Evolutionary conservation across 352 stramenopile species (phyloP).

Genomic region (Globisporangium canariense): DNA sequence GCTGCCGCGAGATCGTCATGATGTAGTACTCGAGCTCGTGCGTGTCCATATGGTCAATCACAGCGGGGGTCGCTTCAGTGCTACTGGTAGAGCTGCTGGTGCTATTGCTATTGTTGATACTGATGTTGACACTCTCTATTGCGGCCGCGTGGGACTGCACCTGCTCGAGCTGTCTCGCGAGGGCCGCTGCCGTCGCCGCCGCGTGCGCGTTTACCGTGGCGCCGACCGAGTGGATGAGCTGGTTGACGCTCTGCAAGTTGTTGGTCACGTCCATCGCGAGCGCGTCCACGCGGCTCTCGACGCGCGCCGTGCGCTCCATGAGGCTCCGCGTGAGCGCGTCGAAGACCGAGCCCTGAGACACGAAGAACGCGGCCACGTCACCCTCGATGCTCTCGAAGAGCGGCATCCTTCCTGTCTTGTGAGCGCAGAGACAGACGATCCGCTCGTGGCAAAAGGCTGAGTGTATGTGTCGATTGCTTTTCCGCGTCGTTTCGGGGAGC

Average conservation of each 20-base stretch:
- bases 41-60: constrained; percentile 15
- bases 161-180: constrained; percentile 8
- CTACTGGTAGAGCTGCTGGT: neutral
- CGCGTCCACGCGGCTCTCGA: constrained; percentile 45
- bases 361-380: constrained; percentile 62
- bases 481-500: neutral
- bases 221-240: constrained; percentile 26
- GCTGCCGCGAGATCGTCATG: constrained; percentile 51
- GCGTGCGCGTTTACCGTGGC: constrained; percentile 16
- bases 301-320: constrained; percentile 42
- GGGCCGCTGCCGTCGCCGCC: constrained; percentile 12
- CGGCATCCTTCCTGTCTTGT: constrained; percentile 29
- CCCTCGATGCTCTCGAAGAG: constrained; percentile 65
- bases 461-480: neutral
- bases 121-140: neutral
- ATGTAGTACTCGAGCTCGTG: constrained; percentile 58
- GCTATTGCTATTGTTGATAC: neutral
- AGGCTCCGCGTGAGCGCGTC: constrained; percentile 52
- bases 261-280: constrained; percentile 22
- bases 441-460: too few species aligned
- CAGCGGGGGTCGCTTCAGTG: neutral
- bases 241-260: constrained; percentile 32
- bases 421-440: too few species aligned
- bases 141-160: neutral
- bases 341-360: constrained; percentile 69